phyloP scores from a whole-genome alignment of 768 basidiomycete species.

The Kwoniella dendrophila region DNA sequence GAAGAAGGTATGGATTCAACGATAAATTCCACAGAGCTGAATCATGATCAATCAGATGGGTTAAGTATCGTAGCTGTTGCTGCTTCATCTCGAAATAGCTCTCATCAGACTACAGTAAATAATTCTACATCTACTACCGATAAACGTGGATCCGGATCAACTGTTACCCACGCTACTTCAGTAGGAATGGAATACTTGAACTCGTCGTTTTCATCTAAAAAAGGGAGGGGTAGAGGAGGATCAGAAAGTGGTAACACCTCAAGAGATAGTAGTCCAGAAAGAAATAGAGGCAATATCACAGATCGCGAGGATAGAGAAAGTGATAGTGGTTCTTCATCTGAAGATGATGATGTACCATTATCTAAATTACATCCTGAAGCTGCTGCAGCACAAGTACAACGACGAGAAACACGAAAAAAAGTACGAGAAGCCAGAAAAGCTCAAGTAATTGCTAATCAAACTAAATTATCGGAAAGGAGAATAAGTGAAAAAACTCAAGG shows the following conservation, averaged over 20 bases:
- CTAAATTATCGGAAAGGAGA: not conserved
- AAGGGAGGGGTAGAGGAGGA: not conserved
- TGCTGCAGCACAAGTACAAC: slow-evolving; percentile 33
- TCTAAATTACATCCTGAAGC: slow-evolving; percentile 49
- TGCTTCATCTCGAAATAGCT: slow-evolving; percentile 21
- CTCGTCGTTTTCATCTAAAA: slow-evolving; percentile 10
- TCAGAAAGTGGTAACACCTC: slow-evolving; percentile 19
- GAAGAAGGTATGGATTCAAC: slow-evolving; percentile 8
- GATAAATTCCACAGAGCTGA: not conserved
- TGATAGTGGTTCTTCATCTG: slow-evolving; percentile 12
- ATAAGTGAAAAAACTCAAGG: slow-evolving; percentile 17
- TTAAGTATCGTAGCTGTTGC: slow-evolving; percentile 27
- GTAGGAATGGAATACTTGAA: slow-evolving; percentile 10
- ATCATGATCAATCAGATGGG: slow-evolving; percentile 10
- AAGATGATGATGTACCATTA: slow-evolving; percentile 38
- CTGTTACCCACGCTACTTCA: slow-evolving; percentile 14
- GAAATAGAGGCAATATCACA: not conserved
- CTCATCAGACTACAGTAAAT: slow-evolving; percentile 14
- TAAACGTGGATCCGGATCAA: slow-evolving; percentile 16
- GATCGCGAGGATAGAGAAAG: slow-evolving; percentile 6
- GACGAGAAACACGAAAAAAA: slow-evolving; percentile 12
- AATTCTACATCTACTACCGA: slow-evolving; percentile 25
- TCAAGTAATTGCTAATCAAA: too few relatives aligned
- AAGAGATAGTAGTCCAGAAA: slow-evolving; percentile 13
- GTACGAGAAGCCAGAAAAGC: slow-evolving; percentile 7